These are phyloP conservation scores for Apiospora hydei DNA, from an alignment of 2,329 filamentous ascomycete species.

Conservation along the genomic window DNA sequence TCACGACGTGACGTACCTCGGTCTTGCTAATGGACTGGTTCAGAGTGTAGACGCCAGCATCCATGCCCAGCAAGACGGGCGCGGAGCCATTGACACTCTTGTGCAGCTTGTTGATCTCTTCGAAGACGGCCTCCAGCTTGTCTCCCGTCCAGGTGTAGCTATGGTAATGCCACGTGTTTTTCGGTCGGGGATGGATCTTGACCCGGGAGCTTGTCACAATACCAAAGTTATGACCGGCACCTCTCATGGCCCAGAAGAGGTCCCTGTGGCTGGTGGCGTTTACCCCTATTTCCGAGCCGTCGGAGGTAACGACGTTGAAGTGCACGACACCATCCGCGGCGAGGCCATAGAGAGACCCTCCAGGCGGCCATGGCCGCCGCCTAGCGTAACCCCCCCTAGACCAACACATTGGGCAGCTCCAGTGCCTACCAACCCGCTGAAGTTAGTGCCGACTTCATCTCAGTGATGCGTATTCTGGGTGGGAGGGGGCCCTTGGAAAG, in stretches of 20 bases:
- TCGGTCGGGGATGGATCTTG: slow-evolving; percentile 41
- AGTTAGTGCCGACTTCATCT: background rate
- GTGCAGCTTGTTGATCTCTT: slow-evolving; percentile 34
- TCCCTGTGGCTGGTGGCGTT: slow-evolving; percentile 21
- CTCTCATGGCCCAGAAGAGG: slow-evolving; percentile 26
- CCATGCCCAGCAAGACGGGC: slow-evolving; percentile 29
- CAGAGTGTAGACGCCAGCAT: slow-evolving; percentile 29
- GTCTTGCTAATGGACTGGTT: slow-evolving; percentile 29
- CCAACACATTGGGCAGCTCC: slow-evolving; percentile 36
- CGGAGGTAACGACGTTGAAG: slow-evolving; percentile 33
- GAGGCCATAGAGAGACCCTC: slow-evolving; percentile 37
- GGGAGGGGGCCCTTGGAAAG: background rate
- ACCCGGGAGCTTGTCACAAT: slow-evolving; percentile 38
- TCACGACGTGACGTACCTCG: slow-evolving; percentile 15
- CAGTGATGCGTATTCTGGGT: background rate
- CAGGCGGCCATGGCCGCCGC: slow-evolving; percentile 37
- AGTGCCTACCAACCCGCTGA: slow-evolving; percentile 25
- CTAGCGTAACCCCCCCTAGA: slow-evolving; percentile 34
- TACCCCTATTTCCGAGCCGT: slow-evolving; percentile 30
- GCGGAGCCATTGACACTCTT: slow-evolving; percentile 28
- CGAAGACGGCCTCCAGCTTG: slow-evolving; percentile 35
- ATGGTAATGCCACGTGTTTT: slow-evolving; percentile 35
- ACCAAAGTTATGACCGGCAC: slow-evolving; percentile 25
- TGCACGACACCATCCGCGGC: slow-evolving; percentile 31
- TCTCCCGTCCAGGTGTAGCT: slow-evolving; percentile 33